These are phyloP conservation scores for Podila verticillata DNA, from an alignment of 192 early-diverging fungal species.

Conservation along the genomic window DNA sequence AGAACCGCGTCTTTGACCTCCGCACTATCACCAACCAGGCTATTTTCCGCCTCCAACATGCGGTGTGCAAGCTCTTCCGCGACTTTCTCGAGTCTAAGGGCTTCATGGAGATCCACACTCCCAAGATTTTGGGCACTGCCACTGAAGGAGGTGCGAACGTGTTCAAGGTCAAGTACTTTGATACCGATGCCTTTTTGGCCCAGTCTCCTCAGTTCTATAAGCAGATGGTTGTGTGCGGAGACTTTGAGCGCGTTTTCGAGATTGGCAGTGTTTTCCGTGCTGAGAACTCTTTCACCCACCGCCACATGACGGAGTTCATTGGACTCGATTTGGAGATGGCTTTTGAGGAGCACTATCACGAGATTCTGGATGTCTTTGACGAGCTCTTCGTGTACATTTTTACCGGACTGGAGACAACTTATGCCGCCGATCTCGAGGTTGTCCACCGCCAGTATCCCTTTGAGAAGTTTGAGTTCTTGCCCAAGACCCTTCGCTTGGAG, in stretches of 20 bases:
- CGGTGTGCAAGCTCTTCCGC: slow-evolving; percentile 93
- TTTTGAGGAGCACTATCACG: slow-evolving; percentile 99
- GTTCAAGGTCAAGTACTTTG: slow-evolving; percentile 98
- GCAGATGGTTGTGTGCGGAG: slow-evolving; percentile 98
- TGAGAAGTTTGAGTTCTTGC: slow-evolving; percentile 87
- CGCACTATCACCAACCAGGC: slow-evolving; percentile 96
- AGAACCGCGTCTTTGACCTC: slow-evolving; percentile 95
- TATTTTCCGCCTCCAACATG: slow-evolving; percentile 97
- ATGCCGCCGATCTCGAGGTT: slow-evolving; percentile 82
- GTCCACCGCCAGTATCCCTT: slow-evolving; percentile 93
- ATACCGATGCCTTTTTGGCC: slow-evolving; percentile 89
- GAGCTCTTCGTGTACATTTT: slow-evolving; percentile 94
- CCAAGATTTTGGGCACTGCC: slow-evolving; percentile 94
- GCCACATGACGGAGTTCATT: slow-evolving; percentile 99
- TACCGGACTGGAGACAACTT: slow-evolving; percentile 85
- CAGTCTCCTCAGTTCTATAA: slow-evolving; percentile 99
- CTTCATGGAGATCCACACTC: slow-evolving; percentile 98
- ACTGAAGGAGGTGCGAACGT: slow-evolving; percentile 98
- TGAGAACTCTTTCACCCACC: slow-evolving; percentile 96
- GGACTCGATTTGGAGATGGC: slow-evolving; percentile 99
- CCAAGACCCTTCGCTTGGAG: slow-evolving; percentile 84
- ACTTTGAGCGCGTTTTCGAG: slow-evolving; percentile 98
- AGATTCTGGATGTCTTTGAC: slow-evolving; percentile 94
- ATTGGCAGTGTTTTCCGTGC: slow-evolving; percentile 97
- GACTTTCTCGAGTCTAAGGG: slow-evolving; percentile 84